phyloP scores from a whole-genome alignment of 2,329 filamentous ascomycete genomes.

The Aspergillus chevalieri region DNA sequence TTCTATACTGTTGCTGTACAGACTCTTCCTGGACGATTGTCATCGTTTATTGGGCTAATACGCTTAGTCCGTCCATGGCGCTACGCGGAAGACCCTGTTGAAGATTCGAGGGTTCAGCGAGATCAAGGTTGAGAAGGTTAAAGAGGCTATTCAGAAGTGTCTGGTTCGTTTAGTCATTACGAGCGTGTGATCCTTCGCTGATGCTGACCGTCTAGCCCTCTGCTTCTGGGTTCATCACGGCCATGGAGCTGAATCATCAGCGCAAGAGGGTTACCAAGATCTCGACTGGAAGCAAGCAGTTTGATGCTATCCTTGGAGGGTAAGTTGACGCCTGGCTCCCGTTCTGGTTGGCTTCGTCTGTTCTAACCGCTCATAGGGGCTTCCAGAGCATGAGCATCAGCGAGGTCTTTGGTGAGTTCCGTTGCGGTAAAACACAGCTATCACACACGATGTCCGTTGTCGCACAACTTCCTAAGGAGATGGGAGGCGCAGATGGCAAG shows the following conservation, averaged over 20 bases:
- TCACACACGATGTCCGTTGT: slow-evolving; percentile 64
- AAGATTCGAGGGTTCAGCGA: slow-evolving; percentile 67
- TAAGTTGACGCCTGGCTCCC: slow-evolving; percentile 18
- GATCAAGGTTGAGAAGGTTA: slow-evolving; percentile 65
- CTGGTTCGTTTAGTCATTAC: slow-evolving; percentile 35
- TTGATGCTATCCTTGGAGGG: slow-evolving; percentile 60
- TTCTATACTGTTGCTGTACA: slow-evolving; percentile 59
- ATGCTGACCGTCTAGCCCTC: slow-evolving; percentile 41
- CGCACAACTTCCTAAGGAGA: slow-evolving; percentile 50
- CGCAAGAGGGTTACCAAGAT: slow-evolving; percentile 60
- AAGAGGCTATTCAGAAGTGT: slow-evolving; percentile 59
- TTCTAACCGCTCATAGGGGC: slow-evolving; percentile 41
- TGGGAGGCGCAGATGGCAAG: slow-evolving; percentile 62
- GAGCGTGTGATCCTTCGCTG: not conserved
- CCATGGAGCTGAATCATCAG: slow-evolving; percentile 57
- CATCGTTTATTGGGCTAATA: not conserved
- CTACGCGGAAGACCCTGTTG: slow-evolving; percentile 54
- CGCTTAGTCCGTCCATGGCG: slow-evolving; percentile 52
- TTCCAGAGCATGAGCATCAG: slow-evolving; percentile 67
- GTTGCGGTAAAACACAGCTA: slow-evolving; percentile 64
- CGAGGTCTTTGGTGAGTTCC: slow-evolving; percentile 42
- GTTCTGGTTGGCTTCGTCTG: not conserved
- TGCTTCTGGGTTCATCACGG: slow-evolving; percentile 58
- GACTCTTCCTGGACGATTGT: not conserved
- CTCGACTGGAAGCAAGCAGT: slow-evolving; percentile 64